These are phyloP conservation scores for Candida alai DNA, from an alignment of 805 yeast genomes.

Conservation along the genomic window DNA sequence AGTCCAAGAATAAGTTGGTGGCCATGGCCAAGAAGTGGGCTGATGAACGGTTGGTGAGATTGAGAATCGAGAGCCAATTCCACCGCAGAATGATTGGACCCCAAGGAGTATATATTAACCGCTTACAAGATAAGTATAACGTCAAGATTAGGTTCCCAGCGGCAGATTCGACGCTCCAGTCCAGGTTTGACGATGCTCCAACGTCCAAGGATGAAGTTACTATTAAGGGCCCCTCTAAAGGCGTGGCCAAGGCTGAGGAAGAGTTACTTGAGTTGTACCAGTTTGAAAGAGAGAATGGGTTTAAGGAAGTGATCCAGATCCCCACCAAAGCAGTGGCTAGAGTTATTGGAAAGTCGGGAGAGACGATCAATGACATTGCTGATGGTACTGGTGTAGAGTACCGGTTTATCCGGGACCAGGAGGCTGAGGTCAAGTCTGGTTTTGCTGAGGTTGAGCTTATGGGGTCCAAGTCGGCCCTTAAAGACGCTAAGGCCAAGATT, in stretches of 20 bases:
- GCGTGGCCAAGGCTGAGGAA: conserved; percentile 77
- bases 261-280: conserved; percentile 80
- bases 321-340: conserved; percentile 75
- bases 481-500: conserved; percentile 64
- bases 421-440: conserved; percentile 45
- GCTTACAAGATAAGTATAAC: conserved; percentile 82
- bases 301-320: conserved; percentile 56
- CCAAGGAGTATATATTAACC: conserved; percentile 73
- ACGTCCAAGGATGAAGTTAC: conserved; percentile 57
- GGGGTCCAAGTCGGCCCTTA: conserved; percentile 75
- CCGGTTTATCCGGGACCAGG: conserved; percentile 38
- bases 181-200: conserved; percentile 30
- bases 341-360: conserved; percentile 88
- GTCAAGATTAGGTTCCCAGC: conserved; percentile 76
- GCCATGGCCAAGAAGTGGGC: conserved; percentile 71
- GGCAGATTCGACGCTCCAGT: conserved; percentile 16
- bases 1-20: conserved; percentile 57
- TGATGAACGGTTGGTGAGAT: conserved; percentile 65
- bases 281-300: conserved; percentile 85
- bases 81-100: conserved; percentile 84
- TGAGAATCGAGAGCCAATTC: conserved; percentile 70
- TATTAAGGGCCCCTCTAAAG: conserved; percentile 86
- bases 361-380: conserved; percentile 73
- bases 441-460: conserved; percentile 62
- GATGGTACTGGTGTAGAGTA: conserved; percentile 64